Percentiles rank a stretch among this genome's conserved stretches.
Conservation (phyloP, 495 filamentous ascomycete species). For the Aspergillus ostianus region DNA sequence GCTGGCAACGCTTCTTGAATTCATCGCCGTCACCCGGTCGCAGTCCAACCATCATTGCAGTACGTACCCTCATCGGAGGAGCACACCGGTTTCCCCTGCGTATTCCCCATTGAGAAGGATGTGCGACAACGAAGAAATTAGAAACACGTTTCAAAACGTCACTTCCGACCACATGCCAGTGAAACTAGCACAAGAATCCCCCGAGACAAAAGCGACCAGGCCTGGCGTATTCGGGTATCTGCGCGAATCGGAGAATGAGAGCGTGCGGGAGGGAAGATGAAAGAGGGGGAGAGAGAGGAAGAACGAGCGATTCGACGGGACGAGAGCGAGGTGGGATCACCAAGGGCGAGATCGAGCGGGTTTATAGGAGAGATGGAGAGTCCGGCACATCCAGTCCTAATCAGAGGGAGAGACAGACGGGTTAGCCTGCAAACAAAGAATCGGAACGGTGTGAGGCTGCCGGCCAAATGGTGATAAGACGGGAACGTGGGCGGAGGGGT, state of each 20-base stretch:
- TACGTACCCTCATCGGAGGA: conserved; percentile 88
- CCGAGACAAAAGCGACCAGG: conserved; percentile 7
- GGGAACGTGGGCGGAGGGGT: conserved; percentile 20
- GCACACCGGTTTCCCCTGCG: conserved; percentile 87
- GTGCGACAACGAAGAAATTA: conserved; percentile 21
- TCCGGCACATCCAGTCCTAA: conserved; percentile 18
- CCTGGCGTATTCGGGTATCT: not conserved
- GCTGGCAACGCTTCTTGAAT: not conserved
- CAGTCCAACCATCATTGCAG: not conserved
- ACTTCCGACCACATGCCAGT: conserved; percentile 39
- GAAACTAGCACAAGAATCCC: conserved; percentile 8
- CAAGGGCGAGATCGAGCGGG: conserved; percentile 6
- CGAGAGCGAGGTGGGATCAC: not conserved
- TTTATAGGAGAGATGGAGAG: conserved; percentile 14
- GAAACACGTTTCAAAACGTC: conserved; percentile 21
- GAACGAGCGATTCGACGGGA: conserved; percentile 3
- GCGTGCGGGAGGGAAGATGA: not conserved
- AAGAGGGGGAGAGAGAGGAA: not conserved
- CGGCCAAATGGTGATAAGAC: conserved; percentile 10
- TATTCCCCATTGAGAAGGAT: conserved; percentile 76
- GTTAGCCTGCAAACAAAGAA: conserved; percentile 15
- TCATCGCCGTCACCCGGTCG: not conserved
- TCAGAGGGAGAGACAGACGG: conserved; percentile 9
- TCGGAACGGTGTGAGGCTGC: conserved; percentile 10
- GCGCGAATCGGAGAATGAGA: not conserved